phyloP scores from a whole-genome alignment of 1,284 basidiomycete species.

The Gymnopus androsaceus region DNA sequence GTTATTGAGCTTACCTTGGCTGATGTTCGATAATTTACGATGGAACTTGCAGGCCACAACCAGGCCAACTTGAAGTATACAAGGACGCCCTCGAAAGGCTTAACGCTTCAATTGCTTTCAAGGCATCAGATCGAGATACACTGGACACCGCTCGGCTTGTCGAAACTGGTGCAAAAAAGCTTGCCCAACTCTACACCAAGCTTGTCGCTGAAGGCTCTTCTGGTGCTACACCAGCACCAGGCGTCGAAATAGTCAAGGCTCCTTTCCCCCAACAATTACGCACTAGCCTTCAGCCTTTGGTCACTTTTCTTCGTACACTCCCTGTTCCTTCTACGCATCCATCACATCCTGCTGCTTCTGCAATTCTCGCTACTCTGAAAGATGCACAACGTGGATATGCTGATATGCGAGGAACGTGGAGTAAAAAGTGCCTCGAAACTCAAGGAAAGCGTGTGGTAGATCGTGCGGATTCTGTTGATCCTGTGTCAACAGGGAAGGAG shows the following conservation, averaged over 20 bases:
- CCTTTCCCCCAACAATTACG: constrained; percentile 59
- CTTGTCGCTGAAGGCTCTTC: constrained; percentile 80
- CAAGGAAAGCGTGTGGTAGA: constrained; percentile 69
- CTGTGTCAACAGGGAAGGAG: constrained; percentile 63
- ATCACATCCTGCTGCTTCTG: constrained; percentile 69
- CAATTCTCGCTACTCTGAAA: constrained; percentile 62
- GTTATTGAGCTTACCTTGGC: constrained; percentile 21
- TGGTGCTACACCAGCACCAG: constrained; percentile 59
- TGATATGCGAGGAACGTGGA: constrained; percentile 80
- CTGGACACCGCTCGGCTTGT: constrained; percentile 66
- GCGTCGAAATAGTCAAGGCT: constrained; percentile 52
- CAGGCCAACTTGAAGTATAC: constrained; percentile 63
- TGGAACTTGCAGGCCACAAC: constrained; percentile 57
- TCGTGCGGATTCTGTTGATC: constrained; percentile 63
- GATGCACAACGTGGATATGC: constrained; percentile 81
- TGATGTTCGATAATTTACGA: background rate
- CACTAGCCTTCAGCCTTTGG: constrained; percentile 59
- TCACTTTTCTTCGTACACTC: constrained; percentile 66
- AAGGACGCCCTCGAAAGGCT: constrained; percentile 71
- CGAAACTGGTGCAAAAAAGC: constrained; percentile 78
- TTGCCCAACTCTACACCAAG: constrained; percentile 77
- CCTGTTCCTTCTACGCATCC: constrained; percentile 77
- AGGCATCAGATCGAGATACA: constrained; percentile 58
- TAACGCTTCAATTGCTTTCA: constrained; percentile 79
- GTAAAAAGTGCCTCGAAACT: constrained; percentile 67